Evolutionary conservation across 306 rosid species (phyloP), one percentile per base, ranked within the genome.

Genomic region (Gastrolobium bilobum): DNA sequence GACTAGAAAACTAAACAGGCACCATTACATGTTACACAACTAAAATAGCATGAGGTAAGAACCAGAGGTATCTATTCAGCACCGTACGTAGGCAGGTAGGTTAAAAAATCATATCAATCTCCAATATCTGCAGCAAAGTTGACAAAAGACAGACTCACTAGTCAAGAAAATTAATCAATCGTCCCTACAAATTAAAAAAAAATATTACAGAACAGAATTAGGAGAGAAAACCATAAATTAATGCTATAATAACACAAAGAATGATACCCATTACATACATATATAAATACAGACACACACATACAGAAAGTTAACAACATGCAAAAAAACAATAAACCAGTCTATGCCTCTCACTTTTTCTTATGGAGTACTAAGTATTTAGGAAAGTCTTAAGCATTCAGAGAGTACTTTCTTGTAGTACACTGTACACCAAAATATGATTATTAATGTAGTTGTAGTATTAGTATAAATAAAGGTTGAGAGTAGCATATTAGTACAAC

Each of bases 71-170:
- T 56, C 58, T 14, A 47, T 47, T 33, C 58, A 46, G 59, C 61
- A 69, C 63, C 5, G 56, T 63, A 62, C 10, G 29, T 53, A 46
- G 39, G 67, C 59, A 58, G 64, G 48, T 13, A 47, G 58, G 76
- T 43, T 38, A 10, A 47, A 68, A 76, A 38, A 53, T 7, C 54
- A 73, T 42, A 7, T 62, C 69, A 60, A 47, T 81, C 74, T 76
- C 79, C 79, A 78, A 70, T 64, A 83, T 56, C 82, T 66, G 84
- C 86, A 76, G 77, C 76, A 76, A 51, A 83, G 65, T 43, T 31
- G 48, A 60, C 51, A 82, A 62, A 67, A 40, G 73, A 9, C 67
- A 73, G 56, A 68, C 31, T 51, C 54, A 31, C 39, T 47, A 54
- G 42, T 54, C 70, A 46, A 68, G 78, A 73, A 77, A 81, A 72